phyloP scores from a whole-genome alignment of 176 grass and related monocot genomes.

The Ampelocalamus luodianensis region DNA sequence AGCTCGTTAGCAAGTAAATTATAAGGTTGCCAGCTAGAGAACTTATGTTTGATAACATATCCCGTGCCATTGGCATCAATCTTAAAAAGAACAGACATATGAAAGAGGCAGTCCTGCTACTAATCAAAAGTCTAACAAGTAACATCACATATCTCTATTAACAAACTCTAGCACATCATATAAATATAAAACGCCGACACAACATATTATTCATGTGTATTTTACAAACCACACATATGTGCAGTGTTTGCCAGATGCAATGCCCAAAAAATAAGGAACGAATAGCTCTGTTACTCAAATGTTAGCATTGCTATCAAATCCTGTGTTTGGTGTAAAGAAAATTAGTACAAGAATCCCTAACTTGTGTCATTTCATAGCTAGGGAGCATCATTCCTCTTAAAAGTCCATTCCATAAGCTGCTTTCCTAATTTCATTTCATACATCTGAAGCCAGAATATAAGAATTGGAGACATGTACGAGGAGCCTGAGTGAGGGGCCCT shows the following conservation, averaged over 20 bases:
- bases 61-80: slow-evolving; percentile 20
- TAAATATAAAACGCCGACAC: neutral
- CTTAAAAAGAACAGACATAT: slow-evolving; percentile 21
- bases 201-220: neutral
- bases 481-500: neutral
- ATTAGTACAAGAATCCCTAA: neutral
- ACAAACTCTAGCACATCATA: neutral
- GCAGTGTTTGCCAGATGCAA: neutral
- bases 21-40: neutral
- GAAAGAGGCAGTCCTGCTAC: neutral
- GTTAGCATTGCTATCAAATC: neutral
- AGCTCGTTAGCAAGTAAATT: neutral
- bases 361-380: neutral
- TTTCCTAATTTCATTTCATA: slow-evolving; percentile 1
- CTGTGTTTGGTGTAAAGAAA: neutral
- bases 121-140: neutral
- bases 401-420: neutral
- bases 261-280: neutral
- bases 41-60: slow-evolving; percentile 13
- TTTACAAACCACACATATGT: neutral
- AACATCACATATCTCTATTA: neutral
- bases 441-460: neutral
- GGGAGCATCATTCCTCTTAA: neutral
- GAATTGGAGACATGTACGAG: no score
- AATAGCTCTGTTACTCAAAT: neutral